These are phyloP conservation scores for Hypoxylon lienhwacheense DNA, from an alignment of 495 filamentous ascomycete species.

Conservation along the genomic window DNA sequence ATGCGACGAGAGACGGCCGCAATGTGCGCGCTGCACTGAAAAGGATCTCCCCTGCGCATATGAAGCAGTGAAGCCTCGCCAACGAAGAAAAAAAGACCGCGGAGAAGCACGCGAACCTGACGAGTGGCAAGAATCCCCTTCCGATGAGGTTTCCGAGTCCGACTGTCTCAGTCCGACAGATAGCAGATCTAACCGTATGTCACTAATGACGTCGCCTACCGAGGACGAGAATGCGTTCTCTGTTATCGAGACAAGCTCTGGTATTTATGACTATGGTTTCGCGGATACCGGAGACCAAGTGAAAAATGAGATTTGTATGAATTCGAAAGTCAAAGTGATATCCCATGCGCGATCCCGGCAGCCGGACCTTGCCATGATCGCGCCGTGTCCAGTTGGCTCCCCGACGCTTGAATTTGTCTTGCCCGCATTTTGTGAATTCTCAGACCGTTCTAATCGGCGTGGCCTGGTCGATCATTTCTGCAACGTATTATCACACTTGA, in stretches of 20 bases:
- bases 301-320: slow-evolving; percentile 19
- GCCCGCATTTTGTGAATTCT: slow-evolving; percentile 59
- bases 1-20: slow-evolving; percentile 62
- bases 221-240: slow-evolving; percentile 13
- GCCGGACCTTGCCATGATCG: slow-evolving; percentile 51
- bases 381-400: slow-evolving; percentile 50
- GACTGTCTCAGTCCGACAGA: slow-evolving; percentile 39
- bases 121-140: slow-evolving; percentile 18
- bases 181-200: slow-evolving; percentile 23
- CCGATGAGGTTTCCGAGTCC: slow-evolving; percentile 21
- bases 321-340: slow-evolving; percentile 19
- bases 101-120: background rate
- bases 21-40: slow-evolving; percentile 61
- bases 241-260: slow-evolving; percentile 10
- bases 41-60: slow-evolving; percentile 57
- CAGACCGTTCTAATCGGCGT: slow-evolving; percentile 55
- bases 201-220: slow-evolving; percentile 22
- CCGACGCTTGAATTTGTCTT: slow-evolving; percentile 54
- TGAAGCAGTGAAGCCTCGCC: slow-evolving; percentile 59
- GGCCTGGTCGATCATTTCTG: slow-evolving; percentile 64
- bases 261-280: slow-evolving; percentile 16
- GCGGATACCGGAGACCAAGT: slow-evolving; percentile 12
- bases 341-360: slow-evolving; percentile 36
- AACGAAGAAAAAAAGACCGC: slow-evolving; percentile 49
- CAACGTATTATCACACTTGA: slow-evolving; percentile 63